Conservation (phyloP, 768 basidiomycete genomes). For the Suillus spraguei region DNA sequence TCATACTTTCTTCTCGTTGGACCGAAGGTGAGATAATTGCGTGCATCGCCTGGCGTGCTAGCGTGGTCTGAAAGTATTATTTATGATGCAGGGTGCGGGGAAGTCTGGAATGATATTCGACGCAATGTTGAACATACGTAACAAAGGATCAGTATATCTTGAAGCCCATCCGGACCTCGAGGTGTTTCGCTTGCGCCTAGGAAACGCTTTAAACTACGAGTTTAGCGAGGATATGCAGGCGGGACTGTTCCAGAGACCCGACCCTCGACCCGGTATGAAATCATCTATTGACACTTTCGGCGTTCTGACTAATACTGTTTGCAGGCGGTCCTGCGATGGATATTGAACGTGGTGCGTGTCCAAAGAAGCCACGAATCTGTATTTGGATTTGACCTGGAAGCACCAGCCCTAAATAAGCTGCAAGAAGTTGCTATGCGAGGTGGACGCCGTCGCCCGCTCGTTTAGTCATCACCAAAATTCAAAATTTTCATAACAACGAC, state of each 20-base stretch:
- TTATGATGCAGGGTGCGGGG: conserved; percentile 54
- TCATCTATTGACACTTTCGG: conserved; percentile 16
- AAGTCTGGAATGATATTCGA: conserved; percentile 57
- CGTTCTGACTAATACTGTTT: conserved; percentile 17
- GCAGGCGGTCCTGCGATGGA: conserved; percentile 62
- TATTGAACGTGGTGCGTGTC: conserved; percentile 3
- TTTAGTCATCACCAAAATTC: conserved; percentile 84
- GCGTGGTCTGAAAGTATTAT: conserved; percentile 4
- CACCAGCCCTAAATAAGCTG: conserved; percentile 75
- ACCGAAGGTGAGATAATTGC: conserved; percentile 56
- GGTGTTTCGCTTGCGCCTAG: conserved; percentile 82
- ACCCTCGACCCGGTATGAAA: conserved; percentile 71
- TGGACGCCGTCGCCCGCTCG: conserved; percentile 65
- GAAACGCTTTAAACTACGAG: conserved; percentile 86
- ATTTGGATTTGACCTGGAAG: not conserved
- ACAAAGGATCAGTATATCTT: conserved; percentile 74
- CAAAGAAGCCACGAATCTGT: not conserved
- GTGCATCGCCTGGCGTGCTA: conserved; percentile 5
- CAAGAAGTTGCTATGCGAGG: conserved; percentile 81
- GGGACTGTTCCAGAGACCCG: conserved; percentile 78
- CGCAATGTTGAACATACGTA: conserved; percentile 73
- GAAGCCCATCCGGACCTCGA: conserved; percentile 88
- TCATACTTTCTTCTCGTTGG: conserved; percentile 80
- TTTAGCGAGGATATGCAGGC: conserved; percentile 84
- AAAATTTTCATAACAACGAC: conserved; percentile 76